phyloP scores from a whole-genome alignment of 2,329 filamentous ascomycete species.

The Ophiostoma quercus region DNA sequence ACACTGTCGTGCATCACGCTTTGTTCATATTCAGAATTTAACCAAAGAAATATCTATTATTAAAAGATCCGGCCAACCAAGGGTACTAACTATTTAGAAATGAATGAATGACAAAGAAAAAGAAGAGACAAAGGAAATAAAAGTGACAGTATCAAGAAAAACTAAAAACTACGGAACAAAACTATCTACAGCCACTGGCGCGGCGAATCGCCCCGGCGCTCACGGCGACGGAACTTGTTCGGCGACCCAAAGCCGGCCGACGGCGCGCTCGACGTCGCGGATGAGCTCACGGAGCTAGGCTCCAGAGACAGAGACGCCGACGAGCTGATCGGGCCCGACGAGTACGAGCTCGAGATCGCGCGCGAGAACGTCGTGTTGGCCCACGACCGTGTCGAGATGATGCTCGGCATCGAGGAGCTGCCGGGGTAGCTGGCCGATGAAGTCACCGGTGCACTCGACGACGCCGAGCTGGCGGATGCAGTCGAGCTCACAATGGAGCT shows the following conservation, averaged over 20 bases:
- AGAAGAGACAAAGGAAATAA: not conserved
- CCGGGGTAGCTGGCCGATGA: not conserved
- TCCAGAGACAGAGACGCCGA: conserved; percentile 9
- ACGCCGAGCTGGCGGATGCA: not conserved
- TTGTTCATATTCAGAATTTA: not conserved
- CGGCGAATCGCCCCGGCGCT: conserved; percentile 1
- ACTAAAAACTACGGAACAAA: not conserved
- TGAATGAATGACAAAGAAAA: not conserved
- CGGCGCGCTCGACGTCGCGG: not conserved
- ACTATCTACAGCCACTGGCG: conserved; percentile 11
- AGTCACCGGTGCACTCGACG: not conserved
- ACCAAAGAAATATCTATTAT: not conserved
- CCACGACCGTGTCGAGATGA: not conserved
- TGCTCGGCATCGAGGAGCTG: conserved; percentile 2
- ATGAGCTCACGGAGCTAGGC: conserved; percentile 4
- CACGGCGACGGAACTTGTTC: not conserved
- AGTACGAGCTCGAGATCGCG: not conserved
- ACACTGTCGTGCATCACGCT: too few relatives aligned
- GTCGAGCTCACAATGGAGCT: not conserved
- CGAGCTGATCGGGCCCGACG: not conserved
- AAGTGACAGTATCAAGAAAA: not conserved
- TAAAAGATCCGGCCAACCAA: not conserved
- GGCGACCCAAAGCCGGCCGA: not conserved
- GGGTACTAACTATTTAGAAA: not conserved
- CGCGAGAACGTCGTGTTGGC: not conserved